These are phyloP conservation scores for Candida tetrigidarum DNA, from an alignment of 1,139 yeast genomes.

Conservation along the genomic window DNA sequence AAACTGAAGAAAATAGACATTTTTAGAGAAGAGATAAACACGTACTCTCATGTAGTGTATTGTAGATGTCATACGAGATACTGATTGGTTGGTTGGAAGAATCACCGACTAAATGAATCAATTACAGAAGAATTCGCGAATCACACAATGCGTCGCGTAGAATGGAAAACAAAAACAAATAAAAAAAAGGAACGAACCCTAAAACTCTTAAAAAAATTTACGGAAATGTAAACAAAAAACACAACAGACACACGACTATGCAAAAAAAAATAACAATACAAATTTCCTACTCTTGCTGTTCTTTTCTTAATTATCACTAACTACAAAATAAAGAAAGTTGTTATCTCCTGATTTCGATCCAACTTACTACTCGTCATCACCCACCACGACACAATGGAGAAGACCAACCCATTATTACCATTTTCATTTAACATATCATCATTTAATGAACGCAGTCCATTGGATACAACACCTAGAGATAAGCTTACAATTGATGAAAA, in stretches of 20 bases:
- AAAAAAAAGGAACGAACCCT: no score
- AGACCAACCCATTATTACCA: slow-evolving; percentile 44
- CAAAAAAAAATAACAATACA: not conserved
- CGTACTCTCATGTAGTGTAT: not conserved
- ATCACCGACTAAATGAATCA: no score
- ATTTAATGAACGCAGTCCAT: slow-evolving; percentile 26
- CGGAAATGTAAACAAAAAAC: not conserved
- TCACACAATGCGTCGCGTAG: slow-evolving; percentile 5
- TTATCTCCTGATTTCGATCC: no score
- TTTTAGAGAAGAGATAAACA: not conserved
- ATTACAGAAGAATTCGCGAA: no score
- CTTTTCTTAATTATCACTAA: not conserved
- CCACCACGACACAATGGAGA: slow-evolving; percentile 42
- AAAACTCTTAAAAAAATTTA: not conserved
- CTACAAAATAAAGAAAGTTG: not conserved
- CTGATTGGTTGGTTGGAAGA: no score
- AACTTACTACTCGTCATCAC: no score
- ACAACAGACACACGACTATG: not conserved
- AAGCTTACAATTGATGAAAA: slow-evolving; percentile 41
- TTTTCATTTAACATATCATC: slow-evolving; percentile 45
- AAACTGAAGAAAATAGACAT: not conserved
- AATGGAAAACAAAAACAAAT: no score
- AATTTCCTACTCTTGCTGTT: not conserved
- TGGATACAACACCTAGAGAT: slow-evolving; percentile 42
- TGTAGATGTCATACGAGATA: no score